Conservation (phyloP, 1,139 yeast species). For the Geotrichum citri-aurantii region DNA sequence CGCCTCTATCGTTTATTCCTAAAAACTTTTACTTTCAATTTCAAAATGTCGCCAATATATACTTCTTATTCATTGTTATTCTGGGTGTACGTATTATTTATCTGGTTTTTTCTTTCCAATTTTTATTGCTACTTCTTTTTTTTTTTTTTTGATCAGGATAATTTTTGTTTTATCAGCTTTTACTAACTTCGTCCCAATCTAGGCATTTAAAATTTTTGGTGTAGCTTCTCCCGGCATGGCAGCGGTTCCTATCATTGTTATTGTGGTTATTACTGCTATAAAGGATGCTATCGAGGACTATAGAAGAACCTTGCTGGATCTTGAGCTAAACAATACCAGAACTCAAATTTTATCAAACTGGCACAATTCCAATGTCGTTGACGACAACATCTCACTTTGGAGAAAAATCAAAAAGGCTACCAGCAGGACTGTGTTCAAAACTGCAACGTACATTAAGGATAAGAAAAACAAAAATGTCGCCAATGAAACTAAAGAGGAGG, state of each 20-base stretch:
- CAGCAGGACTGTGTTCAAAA: slow-evolving; percentile 33
- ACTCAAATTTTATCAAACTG: slow-evolving; percentile 71
- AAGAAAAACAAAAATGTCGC: slow-evolving; percentile 2
- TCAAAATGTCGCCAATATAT: slow-evolving; percentile 81
- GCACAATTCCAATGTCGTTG: slow-evolving; percentile 71
- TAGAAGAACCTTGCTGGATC: slow-evolving; percentile 70
- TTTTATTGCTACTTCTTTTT: slow-evolving; percentile 11
- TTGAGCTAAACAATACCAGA: slow-evolving; percentile 80
- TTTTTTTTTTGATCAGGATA: background rate
- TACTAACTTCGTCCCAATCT: slow-evolving; percentile 15
- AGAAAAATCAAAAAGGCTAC: slow-evolving; percentile 54
- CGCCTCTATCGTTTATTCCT: slow-evolving; percentile 83
- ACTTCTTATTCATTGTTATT: slow-evolving; percentile 74
- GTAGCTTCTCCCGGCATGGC: slow-evolving; percentile 84
- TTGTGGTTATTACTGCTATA: slow-evolving; percentile 79
- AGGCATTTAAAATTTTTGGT: slow-evolving; percentile 75
- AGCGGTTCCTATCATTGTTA: slow-evolving; percentile 90
- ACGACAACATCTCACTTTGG: slow-evolving; percentile 59
- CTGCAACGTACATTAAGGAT: background rate
- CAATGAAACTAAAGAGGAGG: slow-evolving; percentile 8
- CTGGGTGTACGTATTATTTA: slow-evolving; percentile 47
- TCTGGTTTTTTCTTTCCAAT: background rate
- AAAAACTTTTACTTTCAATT: slow-evolving; percentile 77
- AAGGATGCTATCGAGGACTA: slow-evolving; percentile 96
- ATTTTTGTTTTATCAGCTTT: slow-evolving; percentile 58